Base-by-base conservation (phyloP, 345 rosid genomes). In the Salix udensis region DNA sequence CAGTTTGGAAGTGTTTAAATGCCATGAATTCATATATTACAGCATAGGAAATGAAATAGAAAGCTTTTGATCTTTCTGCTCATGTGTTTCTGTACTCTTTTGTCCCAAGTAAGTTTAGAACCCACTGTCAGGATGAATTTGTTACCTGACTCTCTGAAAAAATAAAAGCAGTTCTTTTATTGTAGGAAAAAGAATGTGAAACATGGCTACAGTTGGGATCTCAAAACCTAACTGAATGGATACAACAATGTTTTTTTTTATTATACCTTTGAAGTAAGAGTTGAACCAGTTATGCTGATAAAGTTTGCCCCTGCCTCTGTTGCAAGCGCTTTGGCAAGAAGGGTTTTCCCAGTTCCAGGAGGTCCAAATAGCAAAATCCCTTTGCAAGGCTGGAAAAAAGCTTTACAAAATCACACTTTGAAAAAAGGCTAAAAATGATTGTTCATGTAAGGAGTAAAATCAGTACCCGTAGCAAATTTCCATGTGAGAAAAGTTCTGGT, bases 331-430 rank as follows among this genome's bases (percentile, higher is more conserved):
- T 94, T 96, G 53, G 97, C 99, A 76, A 94, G 92, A 70, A 96
- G 91, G 26, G 99, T 94, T 84, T 96, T 96, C 82, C 98, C 99
- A 66, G 99, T 96, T 81, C 99, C 99, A 84, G 99, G 99, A 85
- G 99, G 99, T 76, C 99, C 99, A 85, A 96, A 96, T 39, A 96
- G 95, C 80, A 94, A 87, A 82, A 96, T 90, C 67, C 98, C 99
- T 91, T 94, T 96, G 87, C 99, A 94, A 6, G 98, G 98, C 99
- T 96, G 88, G 52, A 71, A 83, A 34, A 75, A 80, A 73, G 21
- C 10, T 61, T 44, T 4, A 70, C 71, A 64, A 15, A 77, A 66
- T 72, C 78, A 84, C 4, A 21, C 14, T 65, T 40, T 42, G 69
- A 30, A 58, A 70, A 71, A 60, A 34, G 61, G 14, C 28, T 58